A percentile compares a stretch with the other conserved stretches of the same genome.
phyloP scores from a whole-genome alignment of 495 filamentous ascomycete species.

The Penicillium atrosanguineum region DNA sequence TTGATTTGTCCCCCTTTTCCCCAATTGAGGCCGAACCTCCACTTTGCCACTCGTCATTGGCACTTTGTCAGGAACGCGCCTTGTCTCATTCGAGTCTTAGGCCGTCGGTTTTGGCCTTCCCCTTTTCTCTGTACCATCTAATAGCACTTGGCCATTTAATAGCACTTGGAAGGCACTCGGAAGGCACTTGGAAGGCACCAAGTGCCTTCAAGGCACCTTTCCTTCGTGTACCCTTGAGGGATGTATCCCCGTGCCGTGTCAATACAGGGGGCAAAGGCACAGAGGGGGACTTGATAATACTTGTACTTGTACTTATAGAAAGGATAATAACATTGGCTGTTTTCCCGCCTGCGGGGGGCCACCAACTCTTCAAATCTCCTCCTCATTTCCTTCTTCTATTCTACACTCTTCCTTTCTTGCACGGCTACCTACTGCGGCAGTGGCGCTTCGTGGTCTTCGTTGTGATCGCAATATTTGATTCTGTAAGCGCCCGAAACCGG shows the following conservation, averaged over 20 bases:
- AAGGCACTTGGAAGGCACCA: no score
- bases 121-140: slow-evolving; percentile 3
- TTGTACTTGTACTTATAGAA: not conserved
- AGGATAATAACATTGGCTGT: slow-evolving; percentile 4
- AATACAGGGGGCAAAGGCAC: not conserved
- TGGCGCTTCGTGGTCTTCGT: slow-evolving; percentile 12
- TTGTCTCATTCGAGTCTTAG: slow-evolving; percentile 18
- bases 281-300: not conserved
- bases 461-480: slow-evolving; percentile 24
- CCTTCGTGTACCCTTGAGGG: not conserved
- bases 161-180: no score
- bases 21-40: not conserved
- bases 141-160: no score
- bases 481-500: slow-evolving; percentile 20
- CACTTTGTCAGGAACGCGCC: slow-evolving; percentile 4
- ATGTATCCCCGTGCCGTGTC: not conserved
- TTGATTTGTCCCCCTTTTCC: slow-evolving; percentile 14
- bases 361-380: not conserved
- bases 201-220: not conserved
- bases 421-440: slow-evolving; percentile 5
- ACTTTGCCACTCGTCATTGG: slow-evolving; percentile 13
- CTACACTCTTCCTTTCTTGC: not conserved
- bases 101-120: slow-evolving; percentile 12
- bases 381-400: not conserved
- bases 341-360: slow-evolving; percentile 3